phyloP scores from a whole-genome alignment of 2,329 filamentous ascomycete species.

The Penicillium concentricum region DNA sequence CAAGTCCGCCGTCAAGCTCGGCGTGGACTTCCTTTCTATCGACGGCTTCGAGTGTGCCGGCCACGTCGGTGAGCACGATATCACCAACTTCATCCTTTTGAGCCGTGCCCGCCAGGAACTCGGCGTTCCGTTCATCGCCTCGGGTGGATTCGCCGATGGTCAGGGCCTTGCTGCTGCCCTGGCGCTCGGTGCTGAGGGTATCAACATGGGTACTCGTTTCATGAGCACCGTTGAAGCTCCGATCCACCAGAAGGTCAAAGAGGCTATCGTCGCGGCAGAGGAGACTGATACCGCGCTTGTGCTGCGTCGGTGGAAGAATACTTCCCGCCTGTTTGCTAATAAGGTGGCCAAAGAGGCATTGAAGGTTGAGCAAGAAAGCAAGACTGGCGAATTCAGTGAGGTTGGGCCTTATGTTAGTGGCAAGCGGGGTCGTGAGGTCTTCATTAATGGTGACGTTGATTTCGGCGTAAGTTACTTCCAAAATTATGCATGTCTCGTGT shows the following conservation, averaged over 20 bases:
- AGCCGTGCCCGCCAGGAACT: constrained; percentile 81
- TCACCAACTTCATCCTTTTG: constrained; percentile 64
- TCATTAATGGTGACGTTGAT: constrained; percentile 86
- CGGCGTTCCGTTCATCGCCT: constrained; percentile 87
- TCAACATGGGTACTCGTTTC: constrained; percentile 99
- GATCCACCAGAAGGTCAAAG: constrained; percentile 90
- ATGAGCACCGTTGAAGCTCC: constrained; percentile 95
- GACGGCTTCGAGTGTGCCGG: constrained; percentile 97
- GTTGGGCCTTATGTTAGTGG: constrained; percentile 85
- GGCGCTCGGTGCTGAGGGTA: constrained; percentile 82
- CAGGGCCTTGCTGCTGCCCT: constrained; percentile 89
- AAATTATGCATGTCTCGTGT: neutral
- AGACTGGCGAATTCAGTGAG: constrained; percentile 83
- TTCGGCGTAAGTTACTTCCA: constrained; percentile 68
- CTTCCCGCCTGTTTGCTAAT: constrained; percentile 82
- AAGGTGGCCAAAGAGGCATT: constrained; percentile 79
- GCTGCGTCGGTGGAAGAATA: constrained; percentile 89
- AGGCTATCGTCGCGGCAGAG: constrained; percentile 80
- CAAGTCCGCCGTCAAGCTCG: constrained; percentile 84
- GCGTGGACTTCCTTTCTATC: constrained; percentile 94
- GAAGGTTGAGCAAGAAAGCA: constrained; percentile 79
- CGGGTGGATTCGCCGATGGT: constrained; percentile 92
- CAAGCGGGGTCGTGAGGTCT: constrained; percentile 86
- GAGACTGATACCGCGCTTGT: constrained; percentile 92
- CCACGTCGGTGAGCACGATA: constrained; percentile 55